A percentile compares a stretch with the other conserved stretches of the same genome.
Evolutionary conservation across 768 basidiomycete species (phyloP).

Genomic region (Leucosporidium yakuticum): DNA sequence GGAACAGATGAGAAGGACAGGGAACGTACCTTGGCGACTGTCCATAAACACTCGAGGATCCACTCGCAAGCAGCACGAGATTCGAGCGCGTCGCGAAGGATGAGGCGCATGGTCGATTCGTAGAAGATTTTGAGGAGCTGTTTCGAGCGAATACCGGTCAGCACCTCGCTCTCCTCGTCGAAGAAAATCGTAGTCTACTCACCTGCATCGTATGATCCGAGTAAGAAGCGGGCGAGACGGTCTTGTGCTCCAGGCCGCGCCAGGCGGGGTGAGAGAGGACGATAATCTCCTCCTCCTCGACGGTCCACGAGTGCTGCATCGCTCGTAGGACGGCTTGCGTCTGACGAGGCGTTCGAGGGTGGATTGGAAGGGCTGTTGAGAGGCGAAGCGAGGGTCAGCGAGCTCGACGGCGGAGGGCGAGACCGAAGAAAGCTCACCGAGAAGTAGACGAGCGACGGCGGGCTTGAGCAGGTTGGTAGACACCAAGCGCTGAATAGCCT

Average conservation of each 20-base stretch:
- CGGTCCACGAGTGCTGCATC: slow-evolving; percentile 32
- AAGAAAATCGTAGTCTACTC: neutral
- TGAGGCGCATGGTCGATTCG: slow-evolving; percentile 22
- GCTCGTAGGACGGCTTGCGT: slow-evolving; percentile 29
- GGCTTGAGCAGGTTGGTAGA: slow-evolving; percentile 37
- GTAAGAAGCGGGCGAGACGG: slow-evolving; percentile 28
- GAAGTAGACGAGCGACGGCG: slow-evolving; percentile 37
- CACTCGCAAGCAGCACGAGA: slow-evolving; percentile 30
- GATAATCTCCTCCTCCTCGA: slow-evolving; percentile 16
- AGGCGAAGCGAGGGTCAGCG: neutral
- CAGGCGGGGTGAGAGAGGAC: slow-evolving; percentile 34
- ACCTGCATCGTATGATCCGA: slow-evolving; percentile 34
- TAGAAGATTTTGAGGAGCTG: slow-evolving; percentile 33
- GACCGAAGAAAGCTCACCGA: slow-evolving; percentile 14
- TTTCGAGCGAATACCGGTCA: too few species aligned
- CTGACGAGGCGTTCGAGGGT: slow-evolving; percentile 34
- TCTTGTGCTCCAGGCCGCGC: slow-evolving; percentile 32
- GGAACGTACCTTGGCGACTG: slow-evolving; percentile 24
- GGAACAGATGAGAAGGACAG: neutral
- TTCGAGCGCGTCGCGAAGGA: slow-evolving; percentile 27
- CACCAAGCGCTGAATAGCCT: slow-evolving; percentile 39
- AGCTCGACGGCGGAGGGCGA: neutral
- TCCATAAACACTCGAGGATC: slow-evolving; percentile 31
- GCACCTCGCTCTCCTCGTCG: neutral
- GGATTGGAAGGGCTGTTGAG: slow-evolving; percentile 30